Base-by-base conservation (phyloP, 169 alveolate genomes). In the Hammondia hammondi region DNA sequence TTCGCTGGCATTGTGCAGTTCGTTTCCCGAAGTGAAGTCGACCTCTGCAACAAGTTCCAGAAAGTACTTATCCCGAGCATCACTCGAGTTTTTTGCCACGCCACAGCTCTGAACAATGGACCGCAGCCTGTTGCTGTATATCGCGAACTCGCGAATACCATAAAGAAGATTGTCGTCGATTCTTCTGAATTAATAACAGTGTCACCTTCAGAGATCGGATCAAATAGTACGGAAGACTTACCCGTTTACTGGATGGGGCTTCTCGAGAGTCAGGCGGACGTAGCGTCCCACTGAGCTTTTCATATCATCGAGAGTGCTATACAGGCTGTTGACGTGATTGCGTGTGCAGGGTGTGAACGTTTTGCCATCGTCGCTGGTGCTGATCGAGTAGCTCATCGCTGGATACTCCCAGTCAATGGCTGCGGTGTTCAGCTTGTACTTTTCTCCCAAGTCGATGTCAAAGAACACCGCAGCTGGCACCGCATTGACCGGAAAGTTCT, bases 61-160 rank as follows among this genome's bases (percentile, higher is more conserved):
- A 88, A 98, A 98, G 91, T 96, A 98, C 94, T 98, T 98, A 91
- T 98, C 99, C 81, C 99, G 94, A 10, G 99, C 99, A 87, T 98
- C 99, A 48, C 96, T 96, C 39, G 99, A 92, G 57, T 84, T 81
- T 77, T 97, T 97, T 9, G 98, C 98, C 39, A 91, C 95, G n/a
- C 96, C 97, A 88, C 99, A 98, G 43, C 97, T 96, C 92, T 97
- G 98, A 72, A 98, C 99, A 12, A 98, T 97, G n/a, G 99, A 96
- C 91, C 97, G 97, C 45, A 98, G 97, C 71, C 98, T 96, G 91
- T 97, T 97, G 93, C 98, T 97, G 91, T 94, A 96, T 37, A 96
- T 96, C 81, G 98, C 96, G 48, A 98, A 52, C 88, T 94, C 96
- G 71, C 96, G 94, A 32, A 98, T 98, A 48, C 99, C 99, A 94